Base-by-base conservation (phyloP, 2,329 filamentous ascomycete species). In the Sclerotinia borealis region DNA sequence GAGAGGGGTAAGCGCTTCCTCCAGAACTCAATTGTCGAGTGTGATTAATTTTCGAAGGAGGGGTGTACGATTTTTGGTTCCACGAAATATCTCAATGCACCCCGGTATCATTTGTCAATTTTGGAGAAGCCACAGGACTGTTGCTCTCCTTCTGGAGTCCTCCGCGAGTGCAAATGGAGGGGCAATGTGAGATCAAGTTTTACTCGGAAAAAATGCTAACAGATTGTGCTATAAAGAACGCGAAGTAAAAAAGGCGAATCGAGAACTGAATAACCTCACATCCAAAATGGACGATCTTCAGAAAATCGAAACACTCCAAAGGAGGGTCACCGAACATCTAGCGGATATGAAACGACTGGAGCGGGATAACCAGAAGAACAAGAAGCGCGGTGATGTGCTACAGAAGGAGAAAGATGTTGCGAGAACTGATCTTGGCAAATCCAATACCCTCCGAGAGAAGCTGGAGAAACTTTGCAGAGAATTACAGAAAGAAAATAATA, bases 351-450 rank as follows among this genome's bases (percentile, higher is more conserved):
- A 97, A 77, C 89, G 93, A 63, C 83, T 96, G 65, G 93, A 99
- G 76, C 89, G 93, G 65, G 95, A 99, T 67, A 93, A 96, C 73
- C 85, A 91, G 66, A 98, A 96, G 78, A 95, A 93, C 72, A 98
- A 97, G 81, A 96, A 97, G 77, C 89, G 92, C 29, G 91, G 91
- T 31, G 95, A 99, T 75, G 89, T 92, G 72, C 78, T 99, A 62
- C 95, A 99, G 76, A 99, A 98, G 76, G 95, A 99, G 72, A 96
- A 96, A 76, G 95, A 99, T 75, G 87, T 91, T 69, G 89, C 90
- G 63, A 87, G 92, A 71, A 90, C 88, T 52, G 95, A 99, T 75
- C 81, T 96, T 63, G 93, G 87, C 78, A 96, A 96, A 78, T 93
- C 93, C 27, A 88, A 90, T 25, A 90, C 88, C 1, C 85, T 98